Conservation (phyloP, 805 yeast genomes). For the Nakazawaea wickerhamii region DNA sequence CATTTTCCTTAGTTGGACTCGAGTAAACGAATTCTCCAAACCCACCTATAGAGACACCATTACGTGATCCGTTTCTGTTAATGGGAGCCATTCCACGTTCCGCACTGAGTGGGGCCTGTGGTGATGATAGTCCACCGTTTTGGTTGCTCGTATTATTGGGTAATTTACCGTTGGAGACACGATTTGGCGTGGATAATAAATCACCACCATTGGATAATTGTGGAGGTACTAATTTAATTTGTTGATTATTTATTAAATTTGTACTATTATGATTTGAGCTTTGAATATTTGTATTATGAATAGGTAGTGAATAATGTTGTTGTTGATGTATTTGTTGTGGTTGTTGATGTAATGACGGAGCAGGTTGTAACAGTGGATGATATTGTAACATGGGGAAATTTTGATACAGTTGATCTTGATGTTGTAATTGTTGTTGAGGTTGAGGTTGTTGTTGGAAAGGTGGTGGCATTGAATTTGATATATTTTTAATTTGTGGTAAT, state of each 20-base stretch:
- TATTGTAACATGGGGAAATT: not conserved
- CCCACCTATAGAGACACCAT: constrained; percentile 1
- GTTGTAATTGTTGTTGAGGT: not conserved
- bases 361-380: constrained; percentile 6
- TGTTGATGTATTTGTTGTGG: constrained; percentile 1
- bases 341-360: not conserved
- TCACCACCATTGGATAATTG: not conserved
- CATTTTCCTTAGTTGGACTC: constrained; percentile 10
- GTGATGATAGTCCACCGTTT: constrained; percentile 12
- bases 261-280: constrained; percentile 3
- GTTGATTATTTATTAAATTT: not conserved
- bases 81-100: constrained; percentile 13
- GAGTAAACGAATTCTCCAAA: constrained; percentile 14
- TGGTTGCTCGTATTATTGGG: no score
- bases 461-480: constrained; percentile 3
- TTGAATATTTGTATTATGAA: not conserved
- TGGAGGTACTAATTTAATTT: not conserved
- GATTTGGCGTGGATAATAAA: not conserved
- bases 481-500: constrained; percentile 9
- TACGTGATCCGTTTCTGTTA: not conserved
- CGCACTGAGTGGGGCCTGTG: constrained; percentile 12
- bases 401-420: not conserved
- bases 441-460: constrained; percentile 4
- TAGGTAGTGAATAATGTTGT: constrained; percentile 2
- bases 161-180: not conserved